Conservation (phyloP, 179 eudicot genomes). For the Spinacia oleracea region DNA sequence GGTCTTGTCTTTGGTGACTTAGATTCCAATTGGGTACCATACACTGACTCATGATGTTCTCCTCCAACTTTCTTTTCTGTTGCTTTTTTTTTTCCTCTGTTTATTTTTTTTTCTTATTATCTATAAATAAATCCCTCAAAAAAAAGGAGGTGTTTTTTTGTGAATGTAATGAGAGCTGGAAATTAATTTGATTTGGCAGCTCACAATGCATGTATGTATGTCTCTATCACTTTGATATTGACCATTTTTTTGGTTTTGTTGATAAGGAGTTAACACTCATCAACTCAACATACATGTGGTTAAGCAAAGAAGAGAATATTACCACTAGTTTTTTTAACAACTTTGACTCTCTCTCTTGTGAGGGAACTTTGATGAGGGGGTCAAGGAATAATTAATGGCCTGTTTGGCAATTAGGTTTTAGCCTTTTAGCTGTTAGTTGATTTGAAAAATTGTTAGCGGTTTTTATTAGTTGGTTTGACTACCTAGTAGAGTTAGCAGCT, state of each 20-base stretch:
- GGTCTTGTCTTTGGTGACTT: constrained; percentile 44
- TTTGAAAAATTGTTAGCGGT: too few species aligned
- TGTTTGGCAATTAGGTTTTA: too few species aligned
- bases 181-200: constrained; percentile 28
- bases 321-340: constrained; percentile 3
- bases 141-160: background rate
- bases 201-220: constrained; percentile 29
- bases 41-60: constrained; percentile 38
- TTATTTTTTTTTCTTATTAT: background rate
- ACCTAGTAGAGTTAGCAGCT: too few species aligned
- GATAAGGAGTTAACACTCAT: constrained; percentile 25
- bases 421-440: too few species aligned
- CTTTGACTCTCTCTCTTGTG: constrained; percentile 15
- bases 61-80: constrained; percentile 26
- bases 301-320: constrained; percentile 29
- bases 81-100: constrained; percentile 11
- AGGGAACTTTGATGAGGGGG: constrained; percentile 18
- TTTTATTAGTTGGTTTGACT: too few species aligned
- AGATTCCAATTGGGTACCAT: constrained; percentile 48
- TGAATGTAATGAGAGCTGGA: constrained; percentile 16
- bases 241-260: constrained; percentile 19
- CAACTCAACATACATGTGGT: constrained; percentile 50
- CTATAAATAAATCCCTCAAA: constrained; percentile 13
- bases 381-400: constrained; percentile 5
- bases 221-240: constrained; percentile 25